These are phyloP conservation scores for Coccomyxa sp. DNA, from an alignment of 139 green algal genomes.

Conservation along the genomic window DNA sequence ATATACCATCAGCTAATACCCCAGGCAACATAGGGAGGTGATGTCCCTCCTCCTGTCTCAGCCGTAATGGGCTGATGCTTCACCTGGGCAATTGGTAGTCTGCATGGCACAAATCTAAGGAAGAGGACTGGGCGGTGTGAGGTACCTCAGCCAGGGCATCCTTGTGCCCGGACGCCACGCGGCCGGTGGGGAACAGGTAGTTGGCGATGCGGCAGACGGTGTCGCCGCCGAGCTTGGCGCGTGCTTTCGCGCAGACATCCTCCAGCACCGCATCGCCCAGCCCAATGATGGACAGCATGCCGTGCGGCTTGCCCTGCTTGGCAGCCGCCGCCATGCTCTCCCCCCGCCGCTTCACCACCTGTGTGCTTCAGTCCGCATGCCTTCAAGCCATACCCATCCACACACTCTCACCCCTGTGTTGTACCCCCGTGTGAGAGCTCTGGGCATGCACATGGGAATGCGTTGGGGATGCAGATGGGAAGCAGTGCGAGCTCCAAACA, in stretches of 20 bases:
- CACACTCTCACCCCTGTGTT: too few relatives aligned
- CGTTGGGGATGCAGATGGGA: not conserved
- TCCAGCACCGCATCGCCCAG: slow-evolving; percentile 62
- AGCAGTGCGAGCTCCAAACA: too few relatives aligned
- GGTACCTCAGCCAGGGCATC: not conserved
- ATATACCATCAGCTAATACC: too few relatives aligned
- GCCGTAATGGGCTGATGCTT: too few relatives aligned
- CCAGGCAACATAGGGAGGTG: too few relatives aligned
- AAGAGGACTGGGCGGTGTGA: not conserved
- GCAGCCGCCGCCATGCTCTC: slow-evolving; percentile 80
- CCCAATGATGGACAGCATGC: slow-evolving; percentile 88
- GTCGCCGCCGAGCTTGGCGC: slow-evolving; percentile 16
- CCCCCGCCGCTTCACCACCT: slow-evolving; percentile 81
- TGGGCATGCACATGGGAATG: not conserved
- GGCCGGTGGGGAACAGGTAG: slow-evolving; percentile 75
- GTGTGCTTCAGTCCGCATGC: slow-evolving; percentile 17
- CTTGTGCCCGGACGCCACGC: slow-evolving; percentile 1
- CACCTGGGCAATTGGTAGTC: too few relatives aligned
- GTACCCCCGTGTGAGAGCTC: too few relatives aligned
- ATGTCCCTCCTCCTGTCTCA: too few relatives aligned
- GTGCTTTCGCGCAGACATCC: slow-evolving; percentile 24
- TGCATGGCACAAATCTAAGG: not conserved
- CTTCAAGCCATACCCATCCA: not conserved
- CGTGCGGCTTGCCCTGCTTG: slow-evolving; percentile 54
- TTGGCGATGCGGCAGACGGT: slow-evolving; percentile 82